Evolutionary conservation across 1,284 basidiomycete species (phyloP).

Genomic region (Tylopilus sp.): DNA sequence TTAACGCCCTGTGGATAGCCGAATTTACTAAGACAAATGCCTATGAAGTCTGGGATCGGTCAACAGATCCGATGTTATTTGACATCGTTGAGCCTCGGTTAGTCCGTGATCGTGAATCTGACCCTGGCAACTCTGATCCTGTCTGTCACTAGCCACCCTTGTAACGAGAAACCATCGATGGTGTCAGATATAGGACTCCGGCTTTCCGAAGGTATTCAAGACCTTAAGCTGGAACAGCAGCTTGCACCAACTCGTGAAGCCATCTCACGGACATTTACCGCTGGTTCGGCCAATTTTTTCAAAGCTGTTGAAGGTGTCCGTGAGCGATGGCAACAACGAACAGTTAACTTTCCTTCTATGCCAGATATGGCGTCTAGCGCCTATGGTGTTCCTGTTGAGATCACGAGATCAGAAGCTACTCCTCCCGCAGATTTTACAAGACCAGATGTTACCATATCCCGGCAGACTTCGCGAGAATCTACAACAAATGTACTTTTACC

Average conservation of each 20-base stretch:
- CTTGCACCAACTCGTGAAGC: conserved; percentile 88
- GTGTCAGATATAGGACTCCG: conserved; percentile 89
- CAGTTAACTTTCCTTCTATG: conserved; percentile 47
- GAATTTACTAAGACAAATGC: conserved; percentile 86
- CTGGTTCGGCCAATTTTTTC: conserved; percentile 82
- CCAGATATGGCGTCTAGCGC: conserved; percentile 35
- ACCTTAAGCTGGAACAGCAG: conserved; percentile 87
- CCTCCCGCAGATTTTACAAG: conserved; percentile 38
- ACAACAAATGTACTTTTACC: conserved; percentile 33
- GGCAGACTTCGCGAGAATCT: conserved; percentile 42
- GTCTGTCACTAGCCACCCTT: conserved; percentile 70
- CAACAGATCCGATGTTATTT: conserved; percentile 88
- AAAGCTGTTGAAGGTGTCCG: conserved; percentile 86
- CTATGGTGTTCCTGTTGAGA: conserved; percentile 52
- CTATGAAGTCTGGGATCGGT: conserved; percentile 84
- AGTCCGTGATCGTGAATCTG: conserved; percentile 31
- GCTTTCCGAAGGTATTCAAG: conserved; percentile 87
- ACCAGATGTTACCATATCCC: conserved; percentile 37
- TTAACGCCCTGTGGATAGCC: conserved; percentile 82
- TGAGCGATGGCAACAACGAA: conserved; percentile 69
- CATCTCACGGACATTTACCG: conserved; percentile 74
- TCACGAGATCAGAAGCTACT: conserved; percentile 55
- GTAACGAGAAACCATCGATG: conserved; percentile 84
- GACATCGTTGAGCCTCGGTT: conserved; percentile 91
- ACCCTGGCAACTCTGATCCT: conserved; percentile 21